Conservation (phyloP, 176 grass and related monocot species). For the Oryza australiensis region DNA sequence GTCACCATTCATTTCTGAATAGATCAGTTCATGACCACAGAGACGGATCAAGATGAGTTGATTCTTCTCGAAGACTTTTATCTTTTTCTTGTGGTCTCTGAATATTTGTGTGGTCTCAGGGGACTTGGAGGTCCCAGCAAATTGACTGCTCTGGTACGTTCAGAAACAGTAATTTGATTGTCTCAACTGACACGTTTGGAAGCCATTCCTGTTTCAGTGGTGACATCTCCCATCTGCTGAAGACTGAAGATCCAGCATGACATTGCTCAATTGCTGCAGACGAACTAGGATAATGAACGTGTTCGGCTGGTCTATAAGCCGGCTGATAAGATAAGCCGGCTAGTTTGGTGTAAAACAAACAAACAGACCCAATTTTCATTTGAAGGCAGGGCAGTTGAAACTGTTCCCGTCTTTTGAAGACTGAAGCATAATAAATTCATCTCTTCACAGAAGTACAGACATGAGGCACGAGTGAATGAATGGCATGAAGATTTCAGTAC, state of each 20-base stretch:
- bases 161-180: neutral
- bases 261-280: neutral
- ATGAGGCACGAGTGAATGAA: neutral
- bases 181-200: neutral
- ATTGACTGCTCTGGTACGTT: neutral
- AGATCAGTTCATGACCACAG: neutral
- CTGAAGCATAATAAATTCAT: neutral
- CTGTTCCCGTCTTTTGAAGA: neutral
- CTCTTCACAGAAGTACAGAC: neutral
- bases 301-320: no score
- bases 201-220: neutral
- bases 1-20: neutral
- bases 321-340: no score
- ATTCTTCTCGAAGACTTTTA: neutral
- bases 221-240: neutral
- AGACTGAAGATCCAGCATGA: neutral
- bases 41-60: neutral
- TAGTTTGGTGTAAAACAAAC: no score
- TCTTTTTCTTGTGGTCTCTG: neutral
- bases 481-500: neutral
- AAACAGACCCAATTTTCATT: no score
- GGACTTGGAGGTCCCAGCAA: neutral
- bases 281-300: neutral
- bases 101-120: neutral
- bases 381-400: neutral